Conservation (phyloP, 495 filamentous ascomycete species). For the Hypoxylon subgilvum region DNA sequence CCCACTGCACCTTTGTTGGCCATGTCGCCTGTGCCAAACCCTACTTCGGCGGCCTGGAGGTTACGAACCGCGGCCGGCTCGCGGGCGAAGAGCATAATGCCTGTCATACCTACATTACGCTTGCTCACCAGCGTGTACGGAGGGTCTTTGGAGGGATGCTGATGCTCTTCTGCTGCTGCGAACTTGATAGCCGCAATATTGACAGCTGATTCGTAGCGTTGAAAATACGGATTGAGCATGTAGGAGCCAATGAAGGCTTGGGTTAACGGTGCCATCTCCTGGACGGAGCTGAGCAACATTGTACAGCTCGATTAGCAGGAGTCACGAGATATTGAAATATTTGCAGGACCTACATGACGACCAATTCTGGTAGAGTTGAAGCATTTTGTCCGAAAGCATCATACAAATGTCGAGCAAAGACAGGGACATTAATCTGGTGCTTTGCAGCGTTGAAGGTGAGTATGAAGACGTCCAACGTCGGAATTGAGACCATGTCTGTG, state of each 20-base stretch:
- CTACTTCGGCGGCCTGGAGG: constrained; percentile 74
- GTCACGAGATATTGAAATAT: not conserved
- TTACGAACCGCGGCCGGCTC: constrained; percentile 60
- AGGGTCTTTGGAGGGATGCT: constrained; percentile 30
- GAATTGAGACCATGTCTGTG: constrained; percentile 18
- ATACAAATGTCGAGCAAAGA: constrained; percentile 75
- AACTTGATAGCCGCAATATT: constrained; percentile 62
- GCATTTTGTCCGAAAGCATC: constrained; percentile 64
- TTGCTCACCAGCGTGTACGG: constrained; percentile 58
- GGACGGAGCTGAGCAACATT: constrained; percentile 63
- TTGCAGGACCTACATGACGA: constrained; percentile 60
- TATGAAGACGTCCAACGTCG: constrained; percentile 66
- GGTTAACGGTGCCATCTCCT: constrained; percentile 86
- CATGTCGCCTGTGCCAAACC: constrained; percentile 83
- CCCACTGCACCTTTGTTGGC: constrained; percentile 95
- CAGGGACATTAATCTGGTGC: constrained; percentile 63
- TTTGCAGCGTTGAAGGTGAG: constrained; percentile 91
- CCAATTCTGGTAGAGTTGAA: constrained; percentile 64
- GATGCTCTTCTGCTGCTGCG: constrained; percentile 6
- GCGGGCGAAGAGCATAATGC: constrained; percentile 78
- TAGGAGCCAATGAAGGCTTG: constrained; percentile 87
- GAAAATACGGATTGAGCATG: constrained; percentile 76
- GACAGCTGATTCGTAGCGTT: constrained; percentile 69
- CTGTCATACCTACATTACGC: constrained; percentile 86
- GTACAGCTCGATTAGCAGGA: constrained; percentile 35